phyloP scores from a whole-genome alignment of 805 yeast genomes.

The Pichia heedii region DNA sequence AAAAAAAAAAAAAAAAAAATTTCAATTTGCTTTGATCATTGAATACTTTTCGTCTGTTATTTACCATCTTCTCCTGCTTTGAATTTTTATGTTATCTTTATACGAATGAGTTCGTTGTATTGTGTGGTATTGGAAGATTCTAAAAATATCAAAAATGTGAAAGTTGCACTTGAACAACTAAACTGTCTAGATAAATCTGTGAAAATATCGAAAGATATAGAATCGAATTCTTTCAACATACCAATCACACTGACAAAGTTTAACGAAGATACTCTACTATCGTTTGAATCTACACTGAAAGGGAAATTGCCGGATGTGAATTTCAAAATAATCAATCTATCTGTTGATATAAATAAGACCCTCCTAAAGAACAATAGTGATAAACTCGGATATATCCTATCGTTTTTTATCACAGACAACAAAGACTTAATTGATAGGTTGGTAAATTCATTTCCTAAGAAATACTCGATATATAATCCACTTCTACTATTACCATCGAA shows the following conservation, averaged over 20 bases:
- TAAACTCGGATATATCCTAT: not conserved
- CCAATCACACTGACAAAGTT: not conserved
- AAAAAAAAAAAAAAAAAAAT: too few relatives aligned
- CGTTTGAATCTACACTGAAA: too few relatives aligned
- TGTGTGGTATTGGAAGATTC: too few relatives aligned
- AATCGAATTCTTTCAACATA: not conserved
- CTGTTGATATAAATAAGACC: too few relatives aligned
- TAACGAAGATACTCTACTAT: not conserved
- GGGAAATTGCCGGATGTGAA: too few relatives aligned
- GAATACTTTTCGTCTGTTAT: too few relatives aligned
- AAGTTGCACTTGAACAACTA: conserved; percentile 1
- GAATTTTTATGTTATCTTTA: too few relatives aligned
- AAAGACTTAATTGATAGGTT: not conserved
- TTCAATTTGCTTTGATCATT: too few relatives aligned
- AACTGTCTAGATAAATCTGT: not conserved
- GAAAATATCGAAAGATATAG: not conserved
- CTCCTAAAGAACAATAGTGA: too few relatives aligned
- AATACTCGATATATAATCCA: conserved; percentile 61
- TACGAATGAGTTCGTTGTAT: too few relatives aligned
- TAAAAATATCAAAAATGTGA: conserved; percentile 1
- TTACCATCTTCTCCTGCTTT: too few relatives aligned
- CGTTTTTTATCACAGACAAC: not conserved
- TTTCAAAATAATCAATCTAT: too few relatives aligned
- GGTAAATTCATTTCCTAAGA: conserved; percentile 32
- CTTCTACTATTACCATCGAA: conserved; percentile 47